Conservation (phyloP, 176 grass and related monocot species). For the Puya raimondii region DNA sequence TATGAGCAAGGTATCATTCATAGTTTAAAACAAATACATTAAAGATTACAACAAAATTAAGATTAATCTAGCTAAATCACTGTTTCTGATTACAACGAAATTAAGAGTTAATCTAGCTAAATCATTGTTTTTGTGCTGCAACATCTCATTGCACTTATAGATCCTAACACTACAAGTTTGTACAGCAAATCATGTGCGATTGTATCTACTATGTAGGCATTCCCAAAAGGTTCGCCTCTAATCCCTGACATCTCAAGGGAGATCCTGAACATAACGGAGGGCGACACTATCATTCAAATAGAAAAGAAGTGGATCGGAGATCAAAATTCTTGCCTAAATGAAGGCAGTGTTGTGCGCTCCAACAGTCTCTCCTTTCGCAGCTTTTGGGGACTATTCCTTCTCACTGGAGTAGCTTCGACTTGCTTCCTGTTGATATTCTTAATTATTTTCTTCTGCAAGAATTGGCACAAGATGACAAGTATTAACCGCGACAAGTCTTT, state of each 20-base stretch:
- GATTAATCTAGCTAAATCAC: too few relatives aligned
- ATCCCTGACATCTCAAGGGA: slow-evolving; percentile 54
- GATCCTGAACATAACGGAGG: slow-evolving; percentile 57
- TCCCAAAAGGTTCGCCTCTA: slow-evolving; percentile 51
- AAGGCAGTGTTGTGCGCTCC: slow-evolving; percentile 24
- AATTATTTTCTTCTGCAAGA: background rate
- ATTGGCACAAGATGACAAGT: background rate
- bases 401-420: slow-evolving; percentile 53
- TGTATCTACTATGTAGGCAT: slow-evolving; percentile 21
- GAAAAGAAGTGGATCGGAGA: slow-evolving; percentile 68
- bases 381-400: slow-evolving; percentile 84
- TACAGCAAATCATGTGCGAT: background rate
- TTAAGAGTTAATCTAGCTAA: too few relatives aligned
- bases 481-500: background rate
- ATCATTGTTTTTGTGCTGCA: too few relatives aligned
- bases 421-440: background rate
- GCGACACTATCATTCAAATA: slow-evolving; percentile 37
- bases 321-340: slow-evolving; percentile 1
- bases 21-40: too few relatives aligned
- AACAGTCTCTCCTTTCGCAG: slow-evolving; percentile 41
- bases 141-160: too few relatives aligned
- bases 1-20: background rate
- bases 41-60: too few relatives aligned
- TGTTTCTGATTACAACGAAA: too few relatives aligned
- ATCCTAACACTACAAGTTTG: background rate